Conservation (phyloP, 1,284 basidiomycete genomes). For the Pisolithus thermaeus region DNA sequence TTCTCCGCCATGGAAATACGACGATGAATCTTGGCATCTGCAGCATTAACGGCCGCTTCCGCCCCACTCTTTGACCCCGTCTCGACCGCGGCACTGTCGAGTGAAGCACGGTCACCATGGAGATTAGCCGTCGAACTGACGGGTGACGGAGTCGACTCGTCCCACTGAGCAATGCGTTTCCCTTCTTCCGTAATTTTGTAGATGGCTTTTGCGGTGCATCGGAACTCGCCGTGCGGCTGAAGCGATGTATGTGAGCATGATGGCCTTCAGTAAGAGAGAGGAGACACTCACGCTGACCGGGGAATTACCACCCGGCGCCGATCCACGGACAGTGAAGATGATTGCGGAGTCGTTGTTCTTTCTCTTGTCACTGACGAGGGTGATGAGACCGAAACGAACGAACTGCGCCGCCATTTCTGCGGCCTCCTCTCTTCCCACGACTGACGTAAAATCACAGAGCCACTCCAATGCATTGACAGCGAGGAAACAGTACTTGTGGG, state of each 20-base stretch:
- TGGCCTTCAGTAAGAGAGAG: conserved; percentile 7
- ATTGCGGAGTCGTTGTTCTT: conserved; percentile 85
- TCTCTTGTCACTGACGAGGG: conserved; percentile 80
- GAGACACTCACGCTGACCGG: conserved; percentile 57
- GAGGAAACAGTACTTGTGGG: conserved; percentile 78
- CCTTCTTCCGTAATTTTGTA: conserved; percentile 95
- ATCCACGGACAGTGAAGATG: conserved; percentile 85
- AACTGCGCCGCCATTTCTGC: conserved; percentile 98
- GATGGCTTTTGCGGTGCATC: conserved; percentile 89
- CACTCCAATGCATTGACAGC: conserved; percentile 90
- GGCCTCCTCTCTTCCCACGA: conserved; percentile 93
- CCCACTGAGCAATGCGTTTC: conserved; percentile 79
- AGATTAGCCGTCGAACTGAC: conserved; percentile 62
- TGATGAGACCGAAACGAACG: conserved; percentile 89
- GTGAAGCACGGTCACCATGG: conserved; percentile 35
- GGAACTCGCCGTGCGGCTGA: conserved; percentile 89
- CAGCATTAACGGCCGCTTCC: conserved; percentile 32
- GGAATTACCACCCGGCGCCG: conserved; percentile 65
- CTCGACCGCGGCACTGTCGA: conserved; percentile 36
- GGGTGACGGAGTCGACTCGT: conserved; percentile 53
- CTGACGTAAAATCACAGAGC: conserved; percentile 96
- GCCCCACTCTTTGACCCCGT: conserved; percentile 36
- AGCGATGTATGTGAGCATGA: conserved; percentile 13
- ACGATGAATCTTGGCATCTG: conserved; percentile 68
- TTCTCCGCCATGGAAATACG: conserved; percentile 76